Percentiles rank a stretch among this genome's conserved stretches.
These are phyloP conservation scores for Trichoderma atrobrunneum DNA, from an alignment of 2,329 filamentous ascomycete genomes.

Conservation along the genomic window DNA sequence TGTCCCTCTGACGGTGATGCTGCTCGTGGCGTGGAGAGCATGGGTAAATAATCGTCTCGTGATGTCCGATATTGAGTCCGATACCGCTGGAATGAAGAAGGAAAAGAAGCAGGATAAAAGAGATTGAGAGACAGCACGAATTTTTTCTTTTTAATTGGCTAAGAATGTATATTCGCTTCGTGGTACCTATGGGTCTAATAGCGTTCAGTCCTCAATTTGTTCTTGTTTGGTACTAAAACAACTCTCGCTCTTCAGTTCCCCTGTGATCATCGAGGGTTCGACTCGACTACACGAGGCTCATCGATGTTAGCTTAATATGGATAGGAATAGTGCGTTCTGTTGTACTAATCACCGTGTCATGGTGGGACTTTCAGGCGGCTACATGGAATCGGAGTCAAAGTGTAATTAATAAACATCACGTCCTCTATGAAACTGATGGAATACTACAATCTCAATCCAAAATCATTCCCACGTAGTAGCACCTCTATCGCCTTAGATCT, in stretches of 20 bases:
- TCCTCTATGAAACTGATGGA: background rate
- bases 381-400: background rate
- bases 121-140: no score
- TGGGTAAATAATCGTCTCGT: no score
- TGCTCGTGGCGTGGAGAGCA: no score
- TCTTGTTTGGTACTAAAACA: no score
- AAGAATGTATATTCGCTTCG: no score
- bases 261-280: background rate
- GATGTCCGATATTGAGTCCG: no score
- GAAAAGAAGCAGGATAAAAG: no score
- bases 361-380: background rate
- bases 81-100: no score
- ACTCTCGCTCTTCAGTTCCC: background rate
- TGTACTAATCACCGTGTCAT: background rate
- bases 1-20: no score
- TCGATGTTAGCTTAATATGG: accelerated
- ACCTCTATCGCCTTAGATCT: background rate
- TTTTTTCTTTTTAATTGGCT: no score
- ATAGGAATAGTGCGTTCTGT: background rate
- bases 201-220: no score
- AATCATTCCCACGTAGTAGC: accelerated
- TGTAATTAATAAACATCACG: background rate
- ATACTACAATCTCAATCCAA: background rate
- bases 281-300: background rate
- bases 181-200: no score